phyloP scores from a whole-genome alignment of 1,284 basidiomycete genomes.

The Phellopilus nigrolimitatus region DNA sequence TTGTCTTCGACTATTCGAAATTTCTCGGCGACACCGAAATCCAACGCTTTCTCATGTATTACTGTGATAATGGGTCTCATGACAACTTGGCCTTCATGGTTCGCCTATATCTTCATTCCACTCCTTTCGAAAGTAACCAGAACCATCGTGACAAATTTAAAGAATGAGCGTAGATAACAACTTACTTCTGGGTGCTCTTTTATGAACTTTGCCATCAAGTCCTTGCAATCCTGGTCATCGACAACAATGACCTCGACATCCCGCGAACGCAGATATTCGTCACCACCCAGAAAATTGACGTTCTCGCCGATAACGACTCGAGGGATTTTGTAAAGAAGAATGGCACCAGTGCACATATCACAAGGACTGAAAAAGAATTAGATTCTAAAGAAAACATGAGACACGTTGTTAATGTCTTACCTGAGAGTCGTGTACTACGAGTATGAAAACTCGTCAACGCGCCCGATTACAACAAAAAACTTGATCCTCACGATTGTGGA shows the following conservation, averaged over 20 bases:
- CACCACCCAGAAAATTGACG: constrained; percentile 43
- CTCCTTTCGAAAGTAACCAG: constrained; percentile 31
- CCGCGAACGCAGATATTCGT: constrained; percentile 41
- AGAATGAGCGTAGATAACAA: background rate
- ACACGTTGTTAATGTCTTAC: constrained; percentile 25
- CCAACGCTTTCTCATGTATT: too few relatives aligned
- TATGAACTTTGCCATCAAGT: constrained; percentile 36
- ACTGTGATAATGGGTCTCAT: too few relatives aligned
- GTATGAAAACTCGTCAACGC: background rate
- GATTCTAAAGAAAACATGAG: background rate
- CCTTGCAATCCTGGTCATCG: constrained; percentile 16
- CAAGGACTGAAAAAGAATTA: constrained; percentile 41
- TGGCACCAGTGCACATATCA: constrained; percentile 58
- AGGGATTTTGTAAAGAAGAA: constrained; percentile 53
- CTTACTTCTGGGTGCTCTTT: constrained; percentile 46
- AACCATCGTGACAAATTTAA: constrained; percentile 8
- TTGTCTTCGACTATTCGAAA: too few relatives aligned
- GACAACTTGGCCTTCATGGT: too few relatives aligned
- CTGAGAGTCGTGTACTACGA: constrained; percentile 46
- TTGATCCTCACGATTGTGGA: constrained; percentile 41
- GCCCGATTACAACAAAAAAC: background rate
- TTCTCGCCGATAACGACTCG: constrained; percentile 61
- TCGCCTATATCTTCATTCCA: constrained; percentile 60
- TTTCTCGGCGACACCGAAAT: too few relatives aligned
- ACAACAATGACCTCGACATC: constrained; percentile 52